Evolutionary conservation across 371 early-diverging fungal species (phyloP), one percentile per base, ranked within the genome.

Genomic region (Fennellomyces sp.): DNA sequence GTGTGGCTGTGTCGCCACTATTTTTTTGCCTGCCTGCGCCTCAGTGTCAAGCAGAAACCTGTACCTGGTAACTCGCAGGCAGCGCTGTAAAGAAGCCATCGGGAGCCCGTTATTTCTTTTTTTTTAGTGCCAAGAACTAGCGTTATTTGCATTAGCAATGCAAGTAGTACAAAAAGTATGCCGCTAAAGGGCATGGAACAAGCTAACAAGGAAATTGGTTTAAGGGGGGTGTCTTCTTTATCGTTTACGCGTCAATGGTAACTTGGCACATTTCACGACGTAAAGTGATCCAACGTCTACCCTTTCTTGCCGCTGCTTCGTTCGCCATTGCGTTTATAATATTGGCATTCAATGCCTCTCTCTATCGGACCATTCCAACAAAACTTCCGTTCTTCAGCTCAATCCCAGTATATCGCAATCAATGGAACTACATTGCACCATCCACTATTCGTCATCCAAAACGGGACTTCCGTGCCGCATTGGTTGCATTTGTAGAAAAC

Each of bases 401-500:
- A 6, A 21, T 52, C 15, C 52, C 52, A 6, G n/a, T 2, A 2
- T 52, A 52, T 23, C 19, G 7, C 39, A 54, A 54, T 38, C 33
- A 15, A 1, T 73, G 69, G 66, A 36, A 42, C 5, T 65, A 65
- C 49, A 45, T 36, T 19, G 63, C 68, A 29, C 68, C 74, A 10
- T 17, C 47, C 5, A 38, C 36, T 1, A n/a, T 75, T 12, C 58
- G 33, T n/a, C 68, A 64, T 27, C 73, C 73, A 8, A 68, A 72
- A 8, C 11, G 6, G 13, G 29, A 53, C 27, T 70, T 67, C 41
- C 72, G 66, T 27, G 78, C 75, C 27, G 72, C 75, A 7, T 63
- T 74, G 39, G 58, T 68, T 19, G 70, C 72, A 25, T 74, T 78
- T 60, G 63, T 68, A 6, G 63, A 71, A 29, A 63, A 51, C 15